Evolutionary conservation across 163 green algal species (phyloP), one percentile per base, ranked within the genome.

Genomic region (Trebouxia gelatinosa): DNA sequence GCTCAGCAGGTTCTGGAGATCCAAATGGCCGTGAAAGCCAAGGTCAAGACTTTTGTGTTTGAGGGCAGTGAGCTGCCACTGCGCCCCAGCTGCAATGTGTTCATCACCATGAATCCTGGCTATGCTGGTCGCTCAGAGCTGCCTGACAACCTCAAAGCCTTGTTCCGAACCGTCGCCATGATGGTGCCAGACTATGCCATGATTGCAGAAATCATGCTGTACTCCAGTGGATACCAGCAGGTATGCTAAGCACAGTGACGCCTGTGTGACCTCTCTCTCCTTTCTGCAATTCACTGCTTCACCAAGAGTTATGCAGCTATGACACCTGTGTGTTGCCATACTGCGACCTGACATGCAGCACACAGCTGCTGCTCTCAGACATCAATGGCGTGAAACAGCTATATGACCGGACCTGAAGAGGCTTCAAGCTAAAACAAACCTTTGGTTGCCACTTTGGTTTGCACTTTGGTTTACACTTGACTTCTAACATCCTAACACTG

Each of bases 191-290:
- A 94, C 81, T 91, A 91, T 72, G 86, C 82, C 23, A 80, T 93
- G 29, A 94, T 94, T 57, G 77, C 84, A 32, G 90, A 94, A 81
- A 93, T 92, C 83, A 92, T 93, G 77, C 87, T 94, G 6, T 92
- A 90, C 79, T 87, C 84, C 66, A 79, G 54, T 64, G 84, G 84
- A 2, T 88, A 85, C 68, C 75, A 84, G 66, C 65, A 82, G 51
- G 77, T 78, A 43, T 58, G n/a, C n/a, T n/a, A n/a, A n/a, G n/a
- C n/a, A n/a, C n/a, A n/a, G n/a, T n/a, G n/a, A n/a, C n/a, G n/a
- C n/a, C n/a, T n/a, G 67, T 54, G 67, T 31, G 67, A 58, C 26
- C 7, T n/a, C n/a, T n/a, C n/a, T n/a, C n/a, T n/a, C n/a, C n/a
- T n/a, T n/a, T n/a, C n/a, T n/a, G n/a, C n/a, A n/a, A n/a, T n/a